These are phyloP conservation scores for Tephrocybe rancida DNA, from an alignment of 768 basidiomycete species.

Conservation along the genomic window DNA sequence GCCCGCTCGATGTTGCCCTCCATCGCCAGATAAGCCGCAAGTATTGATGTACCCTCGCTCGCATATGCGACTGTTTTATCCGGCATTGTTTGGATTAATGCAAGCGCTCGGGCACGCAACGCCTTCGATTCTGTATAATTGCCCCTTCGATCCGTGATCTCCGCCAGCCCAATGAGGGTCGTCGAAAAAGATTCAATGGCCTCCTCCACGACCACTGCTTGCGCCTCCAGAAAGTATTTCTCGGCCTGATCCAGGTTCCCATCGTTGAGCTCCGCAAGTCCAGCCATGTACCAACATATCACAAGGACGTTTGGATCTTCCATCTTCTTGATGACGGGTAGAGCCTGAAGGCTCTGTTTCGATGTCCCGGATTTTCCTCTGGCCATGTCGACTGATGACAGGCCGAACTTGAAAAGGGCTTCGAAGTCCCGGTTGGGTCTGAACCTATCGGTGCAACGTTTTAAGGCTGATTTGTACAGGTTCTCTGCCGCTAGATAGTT, in stretches of 20 bases:
- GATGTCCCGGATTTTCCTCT: not conserved
- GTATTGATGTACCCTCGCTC: not conserved
- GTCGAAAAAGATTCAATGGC: not conserved
- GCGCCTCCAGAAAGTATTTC: slow-evolving; percentile 1
- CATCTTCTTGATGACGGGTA: not conserved
- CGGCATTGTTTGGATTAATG: not conserved
- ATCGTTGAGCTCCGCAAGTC: not conserved
- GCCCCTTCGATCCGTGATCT: slow-evolving; percentile 4
- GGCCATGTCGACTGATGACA: not conserved
- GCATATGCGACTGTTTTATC: not conserved
- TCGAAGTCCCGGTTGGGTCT: not conserved
- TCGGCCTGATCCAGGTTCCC: slow-evolving; percentile 1
- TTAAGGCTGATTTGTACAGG: not conserved
- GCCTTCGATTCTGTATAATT: not conserved
- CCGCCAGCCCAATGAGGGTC: not conserved
- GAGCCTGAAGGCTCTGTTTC: not conserved
- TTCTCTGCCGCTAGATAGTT: slow-evolving; percentile 2
- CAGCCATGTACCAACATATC: not conserved
- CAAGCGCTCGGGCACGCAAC: not conserved
- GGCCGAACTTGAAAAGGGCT: not conserved
- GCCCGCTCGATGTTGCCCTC: slow-evolving; percentile 2
- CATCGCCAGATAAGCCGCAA: slow-evolving; percentile 4
- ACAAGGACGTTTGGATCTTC: not conserved
- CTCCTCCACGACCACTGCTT: not conserved
- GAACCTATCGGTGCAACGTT: not conserved